Base-by-base conservation (phyloP, 768 basidiomycete species). In the Terana coerulea region DNA sequence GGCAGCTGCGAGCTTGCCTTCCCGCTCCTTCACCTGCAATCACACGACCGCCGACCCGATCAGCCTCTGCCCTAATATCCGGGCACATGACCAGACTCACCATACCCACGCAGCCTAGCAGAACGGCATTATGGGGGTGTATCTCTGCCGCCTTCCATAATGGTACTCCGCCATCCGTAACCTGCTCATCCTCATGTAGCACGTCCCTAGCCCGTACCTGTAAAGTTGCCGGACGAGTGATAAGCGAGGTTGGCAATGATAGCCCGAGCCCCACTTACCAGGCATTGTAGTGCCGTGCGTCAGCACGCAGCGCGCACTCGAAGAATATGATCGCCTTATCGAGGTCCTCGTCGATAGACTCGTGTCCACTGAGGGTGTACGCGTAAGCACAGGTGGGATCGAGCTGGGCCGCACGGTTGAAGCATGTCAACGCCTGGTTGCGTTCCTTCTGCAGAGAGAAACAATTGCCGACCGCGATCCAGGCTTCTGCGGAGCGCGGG, bases 131-230 rank as follows among this genome's bases (percentile, higher is more conserved):
- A 59, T 85, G 81, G 34, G 94, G 91, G 68, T 98, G 93, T 67
- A 99, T 94, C 60, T 89, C 84, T 30, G 86, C 78, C 3, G 97
- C 95, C 66, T 86, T 88, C 90, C 81, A 75, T 91, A 98, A 71
- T 98, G 95, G 72, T 95, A 98, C 67, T 98, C 94, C 37, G 97
- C 97, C 46, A 95, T 75, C 39, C 90, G 84, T 52, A 91, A 73
- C 74, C 95, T 98, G 69, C 90, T 94, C 80, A 88, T 91, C 61
- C 92, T 81, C 67, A 95, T 76, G 75, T 98, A 98, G 64, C 94
- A 98, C 30, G 91, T 91, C 55, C 97, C 97, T 60, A 99, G 75
- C n/a, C 97, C 97, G 69, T 98, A 99, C 95, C 95, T 98, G 63
- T 24, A 56, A 52, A 55, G 64, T 59, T 25, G 41, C 33, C 25